Evolutionary conservation across 1,139 yeast genomes (phyloP).

Genomic region (Yamadazyma epiphylla): DNA sequence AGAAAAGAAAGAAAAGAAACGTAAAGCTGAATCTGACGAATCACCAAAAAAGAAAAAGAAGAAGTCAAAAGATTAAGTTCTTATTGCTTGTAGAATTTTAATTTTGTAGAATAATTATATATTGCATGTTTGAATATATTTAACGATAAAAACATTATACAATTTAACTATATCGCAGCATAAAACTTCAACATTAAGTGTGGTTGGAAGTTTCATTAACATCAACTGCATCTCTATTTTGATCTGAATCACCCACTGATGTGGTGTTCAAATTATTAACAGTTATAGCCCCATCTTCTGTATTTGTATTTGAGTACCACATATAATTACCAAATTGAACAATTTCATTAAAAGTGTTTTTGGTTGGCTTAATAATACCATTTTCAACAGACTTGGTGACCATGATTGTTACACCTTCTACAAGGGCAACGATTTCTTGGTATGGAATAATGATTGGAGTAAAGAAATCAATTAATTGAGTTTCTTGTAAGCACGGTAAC

Average conservation of each 20-base stretch:
- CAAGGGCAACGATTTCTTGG: constrained; percentile 4
- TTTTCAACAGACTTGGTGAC: constrained; percentile 18
- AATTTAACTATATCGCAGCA: too few relatives aligned
- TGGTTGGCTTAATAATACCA: constrained; percentile 33
- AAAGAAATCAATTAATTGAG: constrained; percentile 36
- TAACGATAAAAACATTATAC: too few relatives aligned
- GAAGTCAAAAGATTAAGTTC: constrained; percentile 40
- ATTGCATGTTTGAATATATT: constrained; percentile 12
- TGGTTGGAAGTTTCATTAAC: too few relatives aligned
- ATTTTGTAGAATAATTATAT: constrained; percentile 5
- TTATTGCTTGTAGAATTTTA: neutral
- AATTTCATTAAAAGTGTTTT: too few relatives aligned
- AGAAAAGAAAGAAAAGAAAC: constrained; percentile 49
- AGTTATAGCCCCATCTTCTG: too few relatives aligned
- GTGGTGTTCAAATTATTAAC: too few relatives aligned
- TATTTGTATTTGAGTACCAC: too few relatives aligned
- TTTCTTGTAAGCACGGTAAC: constrained; percentile 33
- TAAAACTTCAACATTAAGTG: too few relatives aligned
- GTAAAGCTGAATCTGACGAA: constrained; percentile 49
- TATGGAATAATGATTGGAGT: constrained; percentile 44
- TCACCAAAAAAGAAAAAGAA: constrained; percentile 44
- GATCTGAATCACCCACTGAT: too few relatives aligned
- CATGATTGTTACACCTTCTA: constrained; percentile 12
- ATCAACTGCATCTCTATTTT: too few relatives aligned
- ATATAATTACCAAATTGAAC: too few relatives aligned